phyloP scores from a whole-genome alignment of 352 stramenopile species.

The Globisporangium sylvaticum region DNA sequence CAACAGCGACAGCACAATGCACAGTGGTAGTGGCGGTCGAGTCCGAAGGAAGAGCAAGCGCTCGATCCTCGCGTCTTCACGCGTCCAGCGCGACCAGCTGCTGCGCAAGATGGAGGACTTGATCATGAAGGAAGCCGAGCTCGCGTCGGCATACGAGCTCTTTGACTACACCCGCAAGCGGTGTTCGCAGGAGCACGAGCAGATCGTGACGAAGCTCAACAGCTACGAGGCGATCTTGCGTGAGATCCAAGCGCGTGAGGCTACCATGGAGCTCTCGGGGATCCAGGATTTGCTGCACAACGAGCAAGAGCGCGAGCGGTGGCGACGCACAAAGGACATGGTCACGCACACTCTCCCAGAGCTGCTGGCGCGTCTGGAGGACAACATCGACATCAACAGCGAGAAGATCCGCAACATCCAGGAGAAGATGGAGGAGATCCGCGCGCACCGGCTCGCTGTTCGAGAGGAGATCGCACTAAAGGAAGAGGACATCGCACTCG shows the following conservation, averaged over 20 bases:
- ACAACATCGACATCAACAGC: slow-evolving; percentile 65
- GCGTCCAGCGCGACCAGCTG: slow-evolving; percentile 47
- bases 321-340: slow-evolving; percentile 50
- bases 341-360: slow-evolving; percentile 46
- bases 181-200: slow-evolving; percentile 38
- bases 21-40: neutral
- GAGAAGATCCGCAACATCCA: slow-evolving; percentile 56
- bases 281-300: slow-evolving; percentile 25
- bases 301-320: slow-evolving; percentile 35
- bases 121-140: slow-evolving; percentile 57
- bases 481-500: slow-evolving; percentile 57
- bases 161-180: slow-evolving; percentile 52
- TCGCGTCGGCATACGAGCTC: slow-evolving; percentile 51
- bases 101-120: slow-evolving; percentile 60
- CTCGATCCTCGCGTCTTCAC: slow-evolving; percentile 32
- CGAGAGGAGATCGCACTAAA: slow-evolving; percentile 55
- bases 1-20: neutral
- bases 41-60: slow-evolving; percentile 11
- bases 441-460: slow-evolving; percentile 40
- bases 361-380: slow-evolving; percentile 45
- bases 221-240: slow-evolving; percentile 39
- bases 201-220: slow-evolving; percentile 42
- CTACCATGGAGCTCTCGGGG: slow-evolving; percentile 7
- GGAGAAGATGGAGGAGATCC: slow-evolving; percentile 51
- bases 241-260: slow-evolving; percentile 24